phyloP scores from a whole-genome alignment of 306 rosid genomes.

The Pterocarpus santalinus region DNA sequence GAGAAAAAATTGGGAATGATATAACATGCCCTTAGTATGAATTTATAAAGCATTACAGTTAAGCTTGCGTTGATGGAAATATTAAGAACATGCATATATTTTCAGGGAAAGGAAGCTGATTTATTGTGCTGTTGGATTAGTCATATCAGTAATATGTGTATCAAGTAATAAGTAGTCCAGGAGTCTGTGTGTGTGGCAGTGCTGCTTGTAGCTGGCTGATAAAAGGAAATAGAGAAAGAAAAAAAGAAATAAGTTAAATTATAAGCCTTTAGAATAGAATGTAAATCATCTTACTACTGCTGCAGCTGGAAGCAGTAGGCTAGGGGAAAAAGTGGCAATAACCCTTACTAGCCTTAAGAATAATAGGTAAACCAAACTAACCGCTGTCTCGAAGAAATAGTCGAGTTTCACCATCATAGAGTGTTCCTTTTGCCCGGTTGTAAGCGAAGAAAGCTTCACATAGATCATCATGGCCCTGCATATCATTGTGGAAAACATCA shows the following conservation, averaged over 20 bases:
- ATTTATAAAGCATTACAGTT: conserved; percentile 16
- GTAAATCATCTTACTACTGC: neutral
- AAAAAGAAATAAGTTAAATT: neutral
- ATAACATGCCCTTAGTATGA: neutral
- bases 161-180: no score
- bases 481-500: conserved; percentile 41
- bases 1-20: neutral
- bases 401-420: conserved; percentile 96
- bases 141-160: no score
- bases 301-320: neutral
- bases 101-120: conserved; percentile 25
- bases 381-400: conserved; percentile 79
- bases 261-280: neutral
- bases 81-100: conserved; percentile 20
- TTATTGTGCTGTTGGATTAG: neutral
- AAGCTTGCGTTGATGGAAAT: conserved; percentile 3
- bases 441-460: conserved; percentile 93
- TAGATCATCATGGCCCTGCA: conserved; percentile 93
- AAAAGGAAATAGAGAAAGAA: neutral
- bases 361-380: conserved; percentile 46
- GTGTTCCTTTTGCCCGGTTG: conserved; percentile 95
- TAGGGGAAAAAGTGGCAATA: conserved; percentile 8
- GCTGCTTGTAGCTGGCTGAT: neutral
- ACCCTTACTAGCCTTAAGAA: conserved; percentile 18
- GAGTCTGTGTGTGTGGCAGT: no score